phyloP scores from a whole-genome alignment of 306 rosid species.

The Erythrophleum fordii region DNA sequence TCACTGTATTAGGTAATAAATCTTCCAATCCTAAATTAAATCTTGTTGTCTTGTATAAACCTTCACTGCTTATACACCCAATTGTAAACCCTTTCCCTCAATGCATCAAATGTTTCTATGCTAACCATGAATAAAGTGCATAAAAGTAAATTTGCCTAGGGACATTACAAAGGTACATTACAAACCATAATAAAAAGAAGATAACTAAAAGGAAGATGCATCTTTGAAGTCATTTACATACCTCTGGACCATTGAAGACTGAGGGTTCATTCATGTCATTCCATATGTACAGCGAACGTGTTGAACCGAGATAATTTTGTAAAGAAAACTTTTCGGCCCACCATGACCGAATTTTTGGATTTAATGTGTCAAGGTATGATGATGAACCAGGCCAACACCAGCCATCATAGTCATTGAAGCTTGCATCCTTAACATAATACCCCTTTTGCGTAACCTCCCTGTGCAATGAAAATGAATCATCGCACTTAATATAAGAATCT shows the following conservation, averaged over 20 bases:
- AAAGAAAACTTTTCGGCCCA: constrained; percentile 79
- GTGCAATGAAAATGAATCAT: constrained; percentile 64
- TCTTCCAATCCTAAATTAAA: neutral
- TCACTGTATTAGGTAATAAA: neutral
- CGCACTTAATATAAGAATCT: constrained; percentile 93
- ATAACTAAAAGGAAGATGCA: neutral
- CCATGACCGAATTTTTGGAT: constrained; percentile 83
- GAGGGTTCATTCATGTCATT: constrained; percentile 99
- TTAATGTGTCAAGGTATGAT: constrained; percentile 73
- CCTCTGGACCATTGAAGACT: too few species aligned
- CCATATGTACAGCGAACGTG: constrained; percentile 91
- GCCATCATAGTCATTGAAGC: constrained; percentile 82
- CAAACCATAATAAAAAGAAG: constrained; percentile 37
- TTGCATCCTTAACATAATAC: constrained; percentile 86
- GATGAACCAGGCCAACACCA: constrained; percentile 99
- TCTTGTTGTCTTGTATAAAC: neutral
- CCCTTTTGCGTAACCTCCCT: constrained; percentile 79
- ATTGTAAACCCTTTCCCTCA: neutral
- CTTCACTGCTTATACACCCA: neutral
- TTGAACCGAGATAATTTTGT: constrained; percentile 77
- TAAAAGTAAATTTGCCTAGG: constrained; percentile 8
- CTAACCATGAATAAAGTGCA: constrained; percentile 36
- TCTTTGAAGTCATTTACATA: constrained; percentile 27
- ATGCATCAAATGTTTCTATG: neutral
- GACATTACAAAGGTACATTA: neutral